Base-by-base conservation (phyloP, 257 asterid species). In the Nicotiana obtusifolia region DNA sequence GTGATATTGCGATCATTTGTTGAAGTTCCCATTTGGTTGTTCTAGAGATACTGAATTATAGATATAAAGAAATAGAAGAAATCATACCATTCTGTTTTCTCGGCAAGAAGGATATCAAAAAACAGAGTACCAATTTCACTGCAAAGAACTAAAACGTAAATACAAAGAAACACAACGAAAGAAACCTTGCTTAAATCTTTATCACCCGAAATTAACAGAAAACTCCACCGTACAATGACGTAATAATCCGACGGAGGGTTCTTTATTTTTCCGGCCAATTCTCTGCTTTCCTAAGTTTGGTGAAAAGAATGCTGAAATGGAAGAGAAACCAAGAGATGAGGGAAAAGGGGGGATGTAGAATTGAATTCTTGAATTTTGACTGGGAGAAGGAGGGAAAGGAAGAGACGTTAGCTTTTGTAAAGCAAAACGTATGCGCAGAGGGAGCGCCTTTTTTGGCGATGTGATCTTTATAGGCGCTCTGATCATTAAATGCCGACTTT, bases 351-450 rank as follows among this genome's bases (percentile, higher is more conserved):
- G 26, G 62, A 20, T 82, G 33, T 5, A 69, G 31, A 33, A 0
- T 54, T 26, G 52, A 10, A 13, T 53, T 20, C 8, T 69, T 10
- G 49, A 81, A 81, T 78, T 54, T 82, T 57, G 88, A 84, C 90
- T 86, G 88, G 86, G 84, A 81, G 73, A 73, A 67, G 78, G 49
- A 28, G 75, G 37, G 84, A 83, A 83, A 54, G 19, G 10, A 41
- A 8, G 19, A 79, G 19, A 30, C 19, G 49, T 73, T 73, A 49
- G 61, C 61, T 73, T 73, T 73, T 73, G 41, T 13, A 33, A 66
- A 75, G 26, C 44, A 49, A 73, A 52, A 73, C 41, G 61, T 26
- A 75, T 9, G 44, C 24, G 15, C 79, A 26, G 13, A 54, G 64
- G 35, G 61, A 0, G 81, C 61, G 83, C 47, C 37, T 24, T 83